phyloP scores from a whole-genome alignment of 345 rosid species.

The Eucalyptus globulus region DNA sequence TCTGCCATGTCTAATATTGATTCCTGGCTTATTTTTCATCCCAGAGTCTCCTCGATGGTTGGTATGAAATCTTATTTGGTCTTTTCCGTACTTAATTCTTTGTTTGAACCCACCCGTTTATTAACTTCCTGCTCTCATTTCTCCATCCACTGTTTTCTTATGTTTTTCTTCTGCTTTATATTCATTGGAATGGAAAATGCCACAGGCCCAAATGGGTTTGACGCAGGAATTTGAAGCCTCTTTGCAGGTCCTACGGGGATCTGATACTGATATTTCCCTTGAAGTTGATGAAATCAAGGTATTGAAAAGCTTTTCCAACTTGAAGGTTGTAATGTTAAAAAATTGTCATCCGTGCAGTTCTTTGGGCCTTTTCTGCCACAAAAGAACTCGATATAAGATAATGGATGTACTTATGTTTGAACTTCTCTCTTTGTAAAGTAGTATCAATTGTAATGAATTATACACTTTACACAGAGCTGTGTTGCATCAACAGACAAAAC shows the following conservation, averaged over 20 bases:
- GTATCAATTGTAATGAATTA: not conserved
- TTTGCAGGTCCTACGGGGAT: conserved; percentile 94
- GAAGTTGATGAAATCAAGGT: conserved; percentile 98
- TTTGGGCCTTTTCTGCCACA: not conserved
- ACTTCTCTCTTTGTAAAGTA: not conserved
- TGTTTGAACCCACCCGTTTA: not conserved
- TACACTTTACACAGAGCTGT: conserved; percentile 33
- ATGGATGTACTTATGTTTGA: not conserved
- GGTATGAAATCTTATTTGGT: conserved; percentile 12
- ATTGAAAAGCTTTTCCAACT: not conserved
- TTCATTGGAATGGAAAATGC: not conserved
- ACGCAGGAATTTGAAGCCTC: conserved; percentile 87
- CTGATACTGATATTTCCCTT: conserved; percentile 68
- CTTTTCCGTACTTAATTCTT: not conserved
- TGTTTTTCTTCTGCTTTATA: not conserved
- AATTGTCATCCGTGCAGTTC: not conserved
- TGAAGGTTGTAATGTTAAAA: not conserved
- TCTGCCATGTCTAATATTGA: conserved; percentile 48
- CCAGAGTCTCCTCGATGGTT: conserved; percentile 85
- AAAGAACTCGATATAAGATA: not conserved
- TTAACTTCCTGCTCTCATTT: not conserved
- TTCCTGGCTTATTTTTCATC: conserved; percentile 69
- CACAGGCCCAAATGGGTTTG: conserved; percentile 90
- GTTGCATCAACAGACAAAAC: conserved; percentile 71
- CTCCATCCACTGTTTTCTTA: not conserved